Base-by-base conservation (phyloP, 164 flowering plant species). In the Vitis amurensis region DNA sequence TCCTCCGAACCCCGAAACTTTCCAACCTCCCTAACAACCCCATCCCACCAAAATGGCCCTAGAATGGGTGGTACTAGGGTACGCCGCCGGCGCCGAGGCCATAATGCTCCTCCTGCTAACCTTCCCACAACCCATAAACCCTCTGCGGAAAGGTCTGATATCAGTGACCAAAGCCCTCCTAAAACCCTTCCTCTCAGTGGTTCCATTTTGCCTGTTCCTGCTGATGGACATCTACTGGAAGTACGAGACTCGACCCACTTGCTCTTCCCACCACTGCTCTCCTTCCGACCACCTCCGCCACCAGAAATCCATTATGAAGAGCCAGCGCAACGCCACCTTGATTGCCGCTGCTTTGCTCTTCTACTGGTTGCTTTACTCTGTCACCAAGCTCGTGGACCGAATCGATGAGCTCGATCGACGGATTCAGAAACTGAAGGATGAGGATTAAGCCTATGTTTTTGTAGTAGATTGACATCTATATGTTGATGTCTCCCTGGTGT, bases 211-310 rank as follows among this genome's bases (percentile, higher is more conserved):
- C 57, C 53, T 81, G 66, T 83, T 83, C 61, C 59, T 83, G 15
- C 65, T 83, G 4, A 75, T 79, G 81, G 86, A 83, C 44, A 83
- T 83, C 17, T 81, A 83, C 76, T 83, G 86, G 86, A 83, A 83
- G 64, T 81, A 79, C 71, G 85, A 81, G 77, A 81, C 75, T 9
- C 70, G 75, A 4, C 87, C 83, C 1, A 1, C 67, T 16, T 84
- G 87, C 47, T 79, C 78, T 11, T 75, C 51, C 1, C n/a, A 17
- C 14, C 50, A 80, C 3, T 83, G 87, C 64, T 68, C 83, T 4
- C 87, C 84, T 1, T 59, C 87, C 9, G 87, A 83, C 72, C 63
- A 79, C 5, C 71, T 77, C 64, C 76, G 80, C 30, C 76, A 77
- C 76, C 68, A 77, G 64, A 77, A 77, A 47, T 69, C 74, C 37